phyloP scores from a whole-genome alignment of 441 rosid genomes.

The Jatropha podagrica region DNA sequence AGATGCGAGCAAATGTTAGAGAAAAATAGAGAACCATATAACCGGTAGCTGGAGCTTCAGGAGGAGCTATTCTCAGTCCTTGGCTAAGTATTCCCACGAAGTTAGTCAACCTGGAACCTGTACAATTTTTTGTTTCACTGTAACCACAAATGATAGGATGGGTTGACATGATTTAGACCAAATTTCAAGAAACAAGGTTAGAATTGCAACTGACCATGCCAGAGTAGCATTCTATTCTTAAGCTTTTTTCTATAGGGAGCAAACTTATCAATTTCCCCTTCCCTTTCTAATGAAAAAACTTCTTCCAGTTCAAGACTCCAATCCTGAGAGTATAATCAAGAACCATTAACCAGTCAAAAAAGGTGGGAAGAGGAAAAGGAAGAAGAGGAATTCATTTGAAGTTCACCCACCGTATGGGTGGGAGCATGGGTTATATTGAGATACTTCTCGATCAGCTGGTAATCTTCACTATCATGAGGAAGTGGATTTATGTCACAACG shows the following conservation, averaged over 20 bases:
- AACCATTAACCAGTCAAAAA: conserved; percentile 9
- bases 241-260: conserved; percentile 63
- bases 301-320: conserved; percentile 97
- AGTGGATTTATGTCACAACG: conserved; percentile 66
- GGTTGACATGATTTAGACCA: not conserved
- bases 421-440: conserved; percentile 92
- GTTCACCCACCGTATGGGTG: conserved; percentile 74
- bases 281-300: conserved; percentile 87
- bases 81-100: conserved; percentile 97
- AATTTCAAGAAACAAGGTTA: not conserved
- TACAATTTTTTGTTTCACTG: conserved; percentile 13
- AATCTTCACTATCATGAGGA: conserved; percentile 84
- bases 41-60: conserved; percentile 99
- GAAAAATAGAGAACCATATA: conserved; percentile 68
- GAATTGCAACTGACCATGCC: conserved; percentile 68
- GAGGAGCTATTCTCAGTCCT: conserved; percentile 98
- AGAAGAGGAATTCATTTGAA: conserved; percentile 4
- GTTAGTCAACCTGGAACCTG: conserved; percentile 95
- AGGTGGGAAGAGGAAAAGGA: not conserved
- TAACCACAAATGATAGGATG: not conserved
- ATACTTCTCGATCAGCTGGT: conserved; percentile 68
- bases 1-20: conserved; percentile 15
- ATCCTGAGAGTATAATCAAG: conserved; percentile 49
- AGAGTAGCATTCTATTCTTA: conserved; percentile 86
- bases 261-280: conserved; percentile 86